Evolutionary conservation across 441 rosid genomes (phyloP), one percentile per base, ranked within the genome.

Genomic region (Capsella rubella): DNA sequence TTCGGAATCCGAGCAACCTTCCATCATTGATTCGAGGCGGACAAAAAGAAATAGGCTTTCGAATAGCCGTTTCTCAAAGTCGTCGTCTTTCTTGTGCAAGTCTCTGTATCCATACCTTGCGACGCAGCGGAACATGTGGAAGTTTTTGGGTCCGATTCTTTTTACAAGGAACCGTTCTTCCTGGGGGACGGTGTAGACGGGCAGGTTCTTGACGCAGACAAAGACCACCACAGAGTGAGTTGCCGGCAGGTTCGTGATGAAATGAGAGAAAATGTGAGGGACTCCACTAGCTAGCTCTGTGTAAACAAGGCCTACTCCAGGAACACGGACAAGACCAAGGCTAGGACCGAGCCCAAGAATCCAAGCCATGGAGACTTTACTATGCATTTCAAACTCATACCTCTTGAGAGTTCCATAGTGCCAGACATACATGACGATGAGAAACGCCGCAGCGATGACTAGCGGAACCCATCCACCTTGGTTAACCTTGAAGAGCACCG

Each of bases 401-500:
- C 95, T 85, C 81, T 90, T 91, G 71, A 85, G 67, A 0, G 91
- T 84, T 57, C 97, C 97, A 10, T 86, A 94, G 49, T 94, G 97
- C 98, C 98, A 94, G 14, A 86, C 80, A 2, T 79, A 94, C 98
- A 94, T 42, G 47, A 42, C 2, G 0, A 42, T 6, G 47, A 42
- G 47, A 42, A 42, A 42, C 11, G 7, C 47, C 1, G 47, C 15
- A 1, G 97, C 93, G 1, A 93, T 91, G 32, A 86, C 97, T 0
- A 91, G 90, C 13, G 98, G 97, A 31, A 93, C 98, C 98, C 98
- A 93, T 12, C 98, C 98, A 0, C 98, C 98, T 74, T 94, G 98
- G 69, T 90, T 81, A 37, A 94, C 62, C 82, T 94, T 94, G 87
- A 90, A 87, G 51, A 94, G 93, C 39, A 94, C 90, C 0, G 98